These are phyloP conservation scores for Fusarium napiforme DNA, from an alignment of 2,329 filamentous ascomycete genomes.

Conservation along the genomic window DNA sequence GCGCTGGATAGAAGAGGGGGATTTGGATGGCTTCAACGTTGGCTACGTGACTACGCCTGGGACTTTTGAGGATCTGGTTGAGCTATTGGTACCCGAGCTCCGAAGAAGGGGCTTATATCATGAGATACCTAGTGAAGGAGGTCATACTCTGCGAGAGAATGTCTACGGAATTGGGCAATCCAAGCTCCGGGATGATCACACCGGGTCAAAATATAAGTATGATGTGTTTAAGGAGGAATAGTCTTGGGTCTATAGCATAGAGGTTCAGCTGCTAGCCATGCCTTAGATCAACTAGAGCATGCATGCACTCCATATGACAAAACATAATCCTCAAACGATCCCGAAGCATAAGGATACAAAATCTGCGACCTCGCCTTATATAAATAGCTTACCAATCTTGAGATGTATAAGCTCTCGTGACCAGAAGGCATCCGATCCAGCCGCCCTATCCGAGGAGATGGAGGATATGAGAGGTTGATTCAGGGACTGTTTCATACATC, in stretches of 20 bases:
- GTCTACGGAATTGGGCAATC: slow-evolving; percentile 70
- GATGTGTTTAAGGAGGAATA: slow-evolving; percentile 67
- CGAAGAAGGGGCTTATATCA: slow-evolving; percentile 46
- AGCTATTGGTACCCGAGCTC: slow-evolving; percentile 47
- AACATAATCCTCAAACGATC: not conserved
- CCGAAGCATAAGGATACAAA: not conserved
- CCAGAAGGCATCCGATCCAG: not conserved
- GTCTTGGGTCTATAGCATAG: not conserved
- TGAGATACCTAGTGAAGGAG: slow-evolving; percentile 44
- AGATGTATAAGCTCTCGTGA: not conserved
- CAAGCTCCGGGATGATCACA: slow-evolving; percentile 67
- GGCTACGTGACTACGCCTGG: slow-evolving; percentile 57
- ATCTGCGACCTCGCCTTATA: not conserved
- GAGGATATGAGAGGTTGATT: not conserved
- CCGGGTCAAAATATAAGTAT: slow-evolving; percentile 70
- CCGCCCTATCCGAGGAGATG: not conserved
- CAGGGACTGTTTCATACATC: not conserved
- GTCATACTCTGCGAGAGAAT: slow-evolving; percentile 66
- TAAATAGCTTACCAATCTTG: too few species aligned
- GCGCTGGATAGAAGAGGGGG: slow-evolving; percentile 56
- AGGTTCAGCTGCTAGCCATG: not conserved
- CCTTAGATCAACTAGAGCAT: not conserved
- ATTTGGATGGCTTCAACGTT: slow-evolving; percentile 56
- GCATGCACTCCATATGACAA: not conserved
- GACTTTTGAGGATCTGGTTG: slow-evolving; percentile 48